Percentiles rank a stretch among this genome's conserved stretches.
phyloP scores from a whole-genome alignment of 2,329 filamentous ascomycete genomes.

The Talaromyces sp. region DNA sequence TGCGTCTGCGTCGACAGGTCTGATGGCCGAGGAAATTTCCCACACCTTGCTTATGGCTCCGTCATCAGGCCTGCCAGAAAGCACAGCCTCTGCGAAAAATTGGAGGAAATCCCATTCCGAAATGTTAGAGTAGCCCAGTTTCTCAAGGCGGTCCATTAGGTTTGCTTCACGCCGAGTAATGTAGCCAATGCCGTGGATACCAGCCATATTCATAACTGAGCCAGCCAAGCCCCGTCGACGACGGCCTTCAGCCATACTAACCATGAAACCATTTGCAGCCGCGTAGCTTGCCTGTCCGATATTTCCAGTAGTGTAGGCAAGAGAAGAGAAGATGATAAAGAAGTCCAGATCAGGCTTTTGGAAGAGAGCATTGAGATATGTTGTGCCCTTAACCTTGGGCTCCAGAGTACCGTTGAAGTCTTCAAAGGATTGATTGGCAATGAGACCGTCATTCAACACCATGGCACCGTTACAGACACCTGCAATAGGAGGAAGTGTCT shows the following conservation, averaged over 20 bases:
- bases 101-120: conserved; percentile 53
- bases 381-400: conserved; percentile 42
- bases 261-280: conserved; percentile 26
- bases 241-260: conserved; percentile 19
- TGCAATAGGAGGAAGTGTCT: conserved; percentile 28
- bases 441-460: conserved; percentile 35
- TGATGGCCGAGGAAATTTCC: conserved; percentile 18
- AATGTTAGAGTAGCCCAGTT: conserved; percentile 25
- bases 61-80: conserved; percentile 37
- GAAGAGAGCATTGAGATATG: conserved; percentile 25
- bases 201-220: conserved; percentile 29
- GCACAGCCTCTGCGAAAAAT: conserved; percentile 52
- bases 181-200: conserved; percentile 31
- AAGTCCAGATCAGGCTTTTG: conserved; percentile 33
- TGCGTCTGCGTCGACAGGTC: not conserved
- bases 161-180: conserved; percentile 9
- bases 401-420: conserved; percentile 28
- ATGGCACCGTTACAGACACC: conserved; percentile 40
- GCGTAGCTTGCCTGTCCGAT: conserved; percentile 40
- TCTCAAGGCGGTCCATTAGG: not conserved
- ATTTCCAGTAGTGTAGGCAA: conserved; percentile 26
- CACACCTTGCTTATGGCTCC: not conserved
- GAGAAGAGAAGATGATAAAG: conserved; percentile 38
- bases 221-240: conserved; percentile 18
- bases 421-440: conserved; percentile 33